Evolutionary conservation across 805 yeast genomes (phyloP), one percentile per base, ranked within the genome.

Genomic region (Barnettozyma salicaria): DNA sequence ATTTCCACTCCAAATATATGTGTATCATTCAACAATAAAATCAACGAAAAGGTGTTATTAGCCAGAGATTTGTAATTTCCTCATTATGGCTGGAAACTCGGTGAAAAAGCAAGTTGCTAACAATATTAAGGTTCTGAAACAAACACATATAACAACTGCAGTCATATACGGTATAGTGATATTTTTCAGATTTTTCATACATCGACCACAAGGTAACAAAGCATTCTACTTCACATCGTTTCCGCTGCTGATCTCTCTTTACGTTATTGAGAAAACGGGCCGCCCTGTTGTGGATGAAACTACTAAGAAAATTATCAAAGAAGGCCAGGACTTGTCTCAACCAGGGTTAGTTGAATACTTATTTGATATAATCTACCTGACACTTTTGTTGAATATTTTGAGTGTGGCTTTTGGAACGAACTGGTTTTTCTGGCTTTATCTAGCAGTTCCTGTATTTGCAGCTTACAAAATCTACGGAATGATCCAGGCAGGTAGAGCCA

Each of bases 11-110:
- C 25, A 22, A 22, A 28, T 28, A 28, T 16, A 16, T 29, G 19
- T 14, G 11, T 29, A 22, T 19, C 31, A 19, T 29, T 29, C 21
- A 16, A 29, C 19, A 28, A 28, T 13, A 18, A 17, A 23, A n/a
- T n/a, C n/a, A 21, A 14, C n/a, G n/a, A n/a, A n/a, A n/a, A n/a
- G n/a, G n/a, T n/a, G n/a, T n/a, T n/a, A n/a, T n/a, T n/a, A n/a
- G n/a, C n/a, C n/a, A n/a, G n/a, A n/a, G n/a, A n/a, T n/a, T n/a
- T n/a, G n/a, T n/a, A n/a, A n/a, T n/a, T n/a, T n/a, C n/a, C n/a
- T 14, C 33, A 36, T 29, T 24, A 76, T 76, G 82, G 81, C 80
- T 5, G 75, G 80, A 4, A 70, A 67, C 43, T 69, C 80, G 32
- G 57, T 65, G 12, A 76, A 76, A 59, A 76, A 74, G 44, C 69